These are phyloP conservation scores for Blyttiomyces sp. DNA, from an alignment of 371 early-diverging fungal genomes.

Conservation along the genomic window DNA sequence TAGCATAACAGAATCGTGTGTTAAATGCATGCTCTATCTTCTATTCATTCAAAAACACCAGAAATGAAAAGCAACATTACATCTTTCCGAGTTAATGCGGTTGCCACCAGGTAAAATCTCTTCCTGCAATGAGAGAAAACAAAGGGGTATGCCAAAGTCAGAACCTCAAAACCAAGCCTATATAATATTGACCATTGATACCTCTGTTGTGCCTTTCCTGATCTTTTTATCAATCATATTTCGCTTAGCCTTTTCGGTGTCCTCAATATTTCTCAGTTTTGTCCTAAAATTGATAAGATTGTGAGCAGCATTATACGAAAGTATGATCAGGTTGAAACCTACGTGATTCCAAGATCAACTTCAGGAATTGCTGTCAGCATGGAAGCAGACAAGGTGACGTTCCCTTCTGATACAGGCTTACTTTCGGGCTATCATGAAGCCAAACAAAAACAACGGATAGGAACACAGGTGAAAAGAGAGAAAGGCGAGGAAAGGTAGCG, in stretches of 20 bases:
- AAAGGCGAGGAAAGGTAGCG: background rate
- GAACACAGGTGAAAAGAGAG: no score
- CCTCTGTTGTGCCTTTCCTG: slow-evolving; percentile 31
- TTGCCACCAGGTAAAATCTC: slow-evolving; percentile 7
- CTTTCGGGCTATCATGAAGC: slow-evolving; percentile 30
- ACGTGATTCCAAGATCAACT: slow-evolving; percentile 86
- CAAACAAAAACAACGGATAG: no score
- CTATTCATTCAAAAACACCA: no score
- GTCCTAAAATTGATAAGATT: slow-evolving; percentile 41
- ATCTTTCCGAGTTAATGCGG: slow-evolving; percentile 26
- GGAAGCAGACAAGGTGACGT: slow-evolving; percentile 78
- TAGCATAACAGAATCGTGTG: background rate
- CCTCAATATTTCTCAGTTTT: slow-evolving; percentile 76
- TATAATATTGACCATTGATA: background rate
- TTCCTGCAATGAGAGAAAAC: background rate
- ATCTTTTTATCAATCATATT: slow-evolving; percentile 43
- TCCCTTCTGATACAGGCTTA: slow-evolving; percentile 75
- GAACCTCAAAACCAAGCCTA: slow-evolving; percentile 24
- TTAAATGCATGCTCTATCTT: background rate
- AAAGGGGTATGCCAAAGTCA: slow-evolving; percentile 20
- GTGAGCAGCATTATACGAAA: background rate
- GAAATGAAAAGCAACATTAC: no score
- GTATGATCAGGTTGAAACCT: slow-evolving; percentile 12
- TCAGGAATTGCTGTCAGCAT: slow-evolving; percentile 94
- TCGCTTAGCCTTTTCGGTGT: slow-evolving; percentile 78